Conservation (phyloP, 2,329 filamentous ascomycete species). For the Paraphoma chrysanthemicola region DNA sequence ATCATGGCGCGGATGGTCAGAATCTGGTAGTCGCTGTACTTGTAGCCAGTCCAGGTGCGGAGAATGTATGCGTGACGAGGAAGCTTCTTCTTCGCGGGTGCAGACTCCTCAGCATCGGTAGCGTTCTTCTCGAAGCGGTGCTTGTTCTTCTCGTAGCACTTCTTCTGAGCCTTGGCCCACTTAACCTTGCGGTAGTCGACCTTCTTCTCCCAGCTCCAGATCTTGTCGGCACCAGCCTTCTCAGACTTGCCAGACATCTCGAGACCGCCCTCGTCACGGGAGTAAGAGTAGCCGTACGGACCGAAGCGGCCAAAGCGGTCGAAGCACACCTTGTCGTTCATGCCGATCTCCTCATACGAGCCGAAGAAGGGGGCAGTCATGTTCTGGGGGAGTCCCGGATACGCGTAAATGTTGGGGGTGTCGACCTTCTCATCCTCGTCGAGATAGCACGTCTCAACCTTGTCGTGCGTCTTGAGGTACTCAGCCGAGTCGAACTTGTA, state of each 20-base stretch:
- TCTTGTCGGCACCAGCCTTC: constrained; percentile 51
- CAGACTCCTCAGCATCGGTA: constrained; percentile 23
- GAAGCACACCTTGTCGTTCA: constrained; percentile 58
- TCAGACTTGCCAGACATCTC: constrained; percentile 57
- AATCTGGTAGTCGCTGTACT: constrained; percentile 80
- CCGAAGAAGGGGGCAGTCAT: constrained; percentile 57
- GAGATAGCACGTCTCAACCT: constrained; percentile 68
- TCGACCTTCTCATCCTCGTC: constrained; percentile 64
- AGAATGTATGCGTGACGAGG: constrained; percentile 82
- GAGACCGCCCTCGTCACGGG: constrained; percentile 54
- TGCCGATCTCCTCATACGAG: constrained; percentile 55
- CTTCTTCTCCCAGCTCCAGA: constrained; percentile 58
- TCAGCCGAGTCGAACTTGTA: constrained; percentile 53
- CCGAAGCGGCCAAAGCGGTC: constrained; percentile 59
- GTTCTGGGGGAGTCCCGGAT: constrained; percentile 61
- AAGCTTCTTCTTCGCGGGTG: constrained; percentile 49
- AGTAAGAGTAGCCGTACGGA: constrained; percentile 60
- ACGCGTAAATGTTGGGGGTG: constrained; percentile 70
- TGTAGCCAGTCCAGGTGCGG: constrained; percentile 81
- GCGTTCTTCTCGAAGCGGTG: constrained; percentile 51
- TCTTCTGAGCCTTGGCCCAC: constrained; percentile 57
- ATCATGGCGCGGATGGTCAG: constrained; percentile 84
- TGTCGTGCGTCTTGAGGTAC: constrained; percentile 58
- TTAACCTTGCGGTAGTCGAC: constrained; percentile 57
- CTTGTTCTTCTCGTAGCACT: constrained; percentile 58